Evolutionary conservation across 225 moss, liverwort and hornwort species (phyloP), one percentile per base, ranked within the genome.

Genomic region (Climacium dendroides): DNA sequence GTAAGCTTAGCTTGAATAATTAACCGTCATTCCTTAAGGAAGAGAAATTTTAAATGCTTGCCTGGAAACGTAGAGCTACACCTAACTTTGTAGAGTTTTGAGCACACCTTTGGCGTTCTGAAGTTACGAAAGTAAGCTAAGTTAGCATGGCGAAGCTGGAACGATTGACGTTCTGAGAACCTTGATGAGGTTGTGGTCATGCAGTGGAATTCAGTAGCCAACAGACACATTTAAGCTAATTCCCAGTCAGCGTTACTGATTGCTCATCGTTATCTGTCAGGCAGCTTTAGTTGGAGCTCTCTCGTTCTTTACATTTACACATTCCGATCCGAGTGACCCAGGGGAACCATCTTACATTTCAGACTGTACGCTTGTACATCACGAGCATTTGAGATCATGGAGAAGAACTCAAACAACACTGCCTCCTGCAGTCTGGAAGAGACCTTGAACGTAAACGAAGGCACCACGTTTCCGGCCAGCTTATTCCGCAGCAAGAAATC

Each of bases 391-490:
- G 48, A 48, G 16, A 48, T 52, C 22, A 75, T 52, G 52, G 52
- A 76, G 53, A 50, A 47, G 24, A 63, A 11, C 63, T 23, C 23
- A 7, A 14, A 29, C 7, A 50, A 9, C n/a, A 37, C 20, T n/a
- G 20, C 37, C 5, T 61, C 75, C 5, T 1, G 2, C 6, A 35
- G 37, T 14, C 23, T 75, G 8, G 34, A 34, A 75, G 74, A 34
- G 48, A 60, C 35, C 13, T 20, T 19, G 50, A 19, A 48, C 0
- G 6, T n/a, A 16, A 5, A 52, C 4, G 0, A n/a, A 8, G 2
- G n/a, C 39, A n/a, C n/a, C 54, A 83, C 6, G 3, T 48, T 48
- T 74, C 19, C 30, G 2, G 39, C 5, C 26, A 25, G 5, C 57
- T 37, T 78, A 25, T 17, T 78, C 57, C 18, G 57, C 15, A 78